Evolutionary conservation across 345 rosid genomes (phyloP), one percentile per base, ranked within the genome.

Genomic region (Conringia planisiliqua): DNA sequence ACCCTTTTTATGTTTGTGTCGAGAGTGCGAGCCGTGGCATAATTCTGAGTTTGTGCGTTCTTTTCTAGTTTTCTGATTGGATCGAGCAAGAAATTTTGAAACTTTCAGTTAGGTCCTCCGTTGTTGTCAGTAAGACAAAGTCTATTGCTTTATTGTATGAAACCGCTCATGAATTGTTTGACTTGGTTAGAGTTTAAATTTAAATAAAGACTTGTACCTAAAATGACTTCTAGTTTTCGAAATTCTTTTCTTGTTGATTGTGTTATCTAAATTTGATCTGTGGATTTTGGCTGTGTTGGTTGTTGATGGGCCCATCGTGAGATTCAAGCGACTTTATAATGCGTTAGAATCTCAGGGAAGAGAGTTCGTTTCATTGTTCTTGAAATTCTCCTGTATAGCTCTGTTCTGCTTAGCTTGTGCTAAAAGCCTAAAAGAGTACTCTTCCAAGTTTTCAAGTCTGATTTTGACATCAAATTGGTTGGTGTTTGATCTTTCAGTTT

Each of bases 131-230:
- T 27, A 74, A 27, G 18, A 69, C 14, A 76, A 82, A 78, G 80
- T 62, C 52, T 46, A 46, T 66, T 60, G 77, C 90, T 85, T 86
- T 83, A 70, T 82, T 78, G 81, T 17, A 47, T 36, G 71, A 67
- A 61, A 70, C 79, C 50, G 84, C 68, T 78, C 79, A 58, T 40
- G 57, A 68, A 17, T 55, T 32, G 27, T 51, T 68, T 59, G 38
- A 51, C 64, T 75, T 40, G 69, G 29, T 60, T 39, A 50, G 20
- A 39, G 16, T 68, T 59, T 48, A 40, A 33, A 8, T 35, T 24
- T 7, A 16, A 13, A 46, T 5, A 42, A 10, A 52, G 58, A 61
- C 48, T 60, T 43, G 36, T 20, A 51, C 69, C 55, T 40, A 10
- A 42, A 63, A n/a, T 62, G 58, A 54, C 29, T 43, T 43, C 78